Base-by-base conservation (phyloP, 306 rosid species). In the Fragaria nilgerrensis region DNA sequence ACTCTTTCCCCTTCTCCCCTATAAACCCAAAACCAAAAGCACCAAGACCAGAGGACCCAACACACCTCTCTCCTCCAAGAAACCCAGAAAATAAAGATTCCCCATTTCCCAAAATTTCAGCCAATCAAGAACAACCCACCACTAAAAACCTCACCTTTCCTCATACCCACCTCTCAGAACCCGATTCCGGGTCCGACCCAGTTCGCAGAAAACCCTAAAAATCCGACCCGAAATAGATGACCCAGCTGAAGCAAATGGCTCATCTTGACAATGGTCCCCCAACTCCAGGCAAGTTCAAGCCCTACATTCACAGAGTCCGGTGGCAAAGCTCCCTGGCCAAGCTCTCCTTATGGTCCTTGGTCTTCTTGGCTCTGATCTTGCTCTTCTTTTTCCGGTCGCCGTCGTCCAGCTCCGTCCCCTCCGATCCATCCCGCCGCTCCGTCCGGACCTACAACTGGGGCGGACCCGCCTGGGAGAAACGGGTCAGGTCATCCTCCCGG, bases 241-340 rank as follows among this genome's bases (percentile, higher is more conserved):
- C 91, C 36, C 91, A 88, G 77, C 81, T 82, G 86, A 86, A 80
- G 83, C 89, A 86, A 85, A 88, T 91, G 98, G 87, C 97, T 34
- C 92, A 89, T 79, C 76, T 82, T 3, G 94, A 95, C 75, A 84
- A 91, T 82, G 85, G 86, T 55, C 98, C 98, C 16, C 88, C 97
- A 5, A 92, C 97, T 15, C 96, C 98, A 5, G 98, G 97, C 11
- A 95, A 95, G 86, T 87, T 92, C 87, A 95, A 94, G 92, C 82
- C 97, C 0, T 90, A 89, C 84, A 81, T 88, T 77, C 89, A 90
- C 84, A 80, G 96, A 29, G 78, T 77, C 32, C 87, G 97, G 52
- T 92, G 95, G 96, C 96, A 95, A 72, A 63, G 88, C 50, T 88
- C 96, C 17, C 84, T 90, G 25, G 86, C 92, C 27, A 95, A 95